Percentiles rank a stretch among this genome's conserved stretches.
Conservation (phyloP, 2,329 filamentous ascomycete genomes). For the Arthrobotrys pseudoclavata region DNA sequence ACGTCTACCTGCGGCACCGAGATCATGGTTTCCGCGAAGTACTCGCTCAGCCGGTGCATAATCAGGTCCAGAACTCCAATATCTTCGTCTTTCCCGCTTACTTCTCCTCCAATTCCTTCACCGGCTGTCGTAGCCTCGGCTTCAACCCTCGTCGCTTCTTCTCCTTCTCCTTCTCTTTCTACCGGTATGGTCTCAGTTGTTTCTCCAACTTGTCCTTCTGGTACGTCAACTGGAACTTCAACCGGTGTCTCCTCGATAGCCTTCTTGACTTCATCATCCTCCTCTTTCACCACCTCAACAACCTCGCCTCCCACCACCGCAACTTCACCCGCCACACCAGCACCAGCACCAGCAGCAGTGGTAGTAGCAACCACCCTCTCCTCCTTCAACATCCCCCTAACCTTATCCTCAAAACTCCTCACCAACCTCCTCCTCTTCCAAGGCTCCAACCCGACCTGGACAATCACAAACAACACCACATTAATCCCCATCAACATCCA, state of each 20-base stretch:
- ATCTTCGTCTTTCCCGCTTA: background rate
- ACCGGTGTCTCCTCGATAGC: background rate
- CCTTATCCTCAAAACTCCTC: slow-evolving; percentile 83
- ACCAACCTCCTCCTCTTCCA: slow-evolving; percentile 88
- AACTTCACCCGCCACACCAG: slow-evolving; percentile 69
- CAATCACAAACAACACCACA: slow-evolving; percentile 85
- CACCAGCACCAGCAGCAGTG: slow-evolving; percentile 67
- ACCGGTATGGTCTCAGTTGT: background rate
- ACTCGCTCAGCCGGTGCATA: slow-evolving; percentile 39
- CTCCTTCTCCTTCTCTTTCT: background rate
- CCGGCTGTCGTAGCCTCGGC: background rate
- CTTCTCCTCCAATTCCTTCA: slow-evolving; percentile 7
- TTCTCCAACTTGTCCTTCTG: background rate
- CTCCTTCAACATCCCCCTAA: slow-evolving; percentile 78
- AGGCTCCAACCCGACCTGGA: slow-evolving; percentile 91
- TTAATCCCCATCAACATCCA: slow-evolving; percentile 99
- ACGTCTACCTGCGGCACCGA: slow-evolving; percentile 56
- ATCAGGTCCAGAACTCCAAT: slow-evolving; percentile 17
- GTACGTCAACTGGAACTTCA: slow-evolving; percentile 6
- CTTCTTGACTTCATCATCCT: slow-evolving; percentile 10
- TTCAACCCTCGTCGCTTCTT: background rate
- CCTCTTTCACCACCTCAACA: slow-evolving; percentile 18
- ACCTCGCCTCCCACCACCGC: slow-evolving; percentile 3
- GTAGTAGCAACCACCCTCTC: slow-evolving; percentile 71
- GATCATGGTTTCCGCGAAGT: slow-evolving; percentile 60